Evolutionary conservation across 257 asterid genomes (phyloP).

Genomic region (Coffea canephora): DNA sequence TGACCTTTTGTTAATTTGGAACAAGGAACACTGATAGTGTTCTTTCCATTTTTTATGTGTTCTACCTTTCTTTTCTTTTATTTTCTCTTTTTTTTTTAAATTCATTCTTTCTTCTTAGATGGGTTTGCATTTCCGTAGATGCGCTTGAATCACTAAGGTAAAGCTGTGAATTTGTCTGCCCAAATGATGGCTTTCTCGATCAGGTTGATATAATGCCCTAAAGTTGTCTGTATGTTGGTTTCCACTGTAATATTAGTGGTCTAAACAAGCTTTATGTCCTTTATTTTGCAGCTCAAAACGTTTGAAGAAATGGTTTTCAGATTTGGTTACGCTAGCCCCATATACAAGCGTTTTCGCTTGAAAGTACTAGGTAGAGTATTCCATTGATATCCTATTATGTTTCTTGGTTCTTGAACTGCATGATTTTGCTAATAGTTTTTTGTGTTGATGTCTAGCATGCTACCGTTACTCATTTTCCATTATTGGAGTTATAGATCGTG

Average conservation of each 20-base stretch:
- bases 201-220: constrained; percentile 54
- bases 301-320: constrained; percentile 88
- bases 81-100: constrained; percentile 1
- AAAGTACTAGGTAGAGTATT: constrained; percentile 64
- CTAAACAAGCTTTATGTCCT: constrained; percentile 5
- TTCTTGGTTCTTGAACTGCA: constrained; percentile 12
- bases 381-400: constrained; percentile 11
- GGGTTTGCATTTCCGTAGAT: constrained; percentile 40
- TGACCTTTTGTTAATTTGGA: constrained; percentile 18
- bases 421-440: neutral
- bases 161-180: constrained; percentile 73
- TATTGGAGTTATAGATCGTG: neutral
- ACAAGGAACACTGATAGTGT: neutral
- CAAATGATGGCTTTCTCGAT: constrained; percentile 94
- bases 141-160: constrained; percentile 81
- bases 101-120: neutral
- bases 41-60: neutral
- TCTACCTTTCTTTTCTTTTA: neutral
- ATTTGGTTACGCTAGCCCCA: constrained; percentile 70
- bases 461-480: neutral
- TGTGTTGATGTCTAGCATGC: neutral
- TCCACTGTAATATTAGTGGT: constrained; percentile 13
- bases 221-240: constrained; percentile 10
- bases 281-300: constrained; percentile 68
- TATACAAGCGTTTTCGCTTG: constrained; percentile 83